Percentiles rank a stretch among this genome's conserved stretches.
Evolutionary conservation across 2,329 filamentous ascomycete genomes (phyloP).

Genomic region (Blastomyces parvus): DNA sequence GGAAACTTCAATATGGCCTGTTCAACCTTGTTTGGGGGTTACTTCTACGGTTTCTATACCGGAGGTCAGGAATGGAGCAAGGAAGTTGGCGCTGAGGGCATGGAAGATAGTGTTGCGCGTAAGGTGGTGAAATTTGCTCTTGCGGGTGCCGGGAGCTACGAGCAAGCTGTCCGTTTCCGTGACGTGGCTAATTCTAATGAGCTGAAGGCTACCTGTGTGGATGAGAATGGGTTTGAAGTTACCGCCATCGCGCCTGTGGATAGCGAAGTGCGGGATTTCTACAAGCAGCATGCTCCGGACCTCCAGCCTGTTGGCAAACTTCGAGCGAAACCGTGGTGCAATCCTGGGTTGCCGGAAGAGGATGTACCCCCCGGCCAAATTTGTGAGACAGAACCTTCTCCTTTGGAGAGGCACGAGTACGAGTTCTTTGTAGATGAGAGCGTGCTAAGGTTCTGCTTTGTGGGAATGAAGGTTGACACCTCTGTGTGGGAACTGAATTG

Average conservation of each 20-base stretch:
- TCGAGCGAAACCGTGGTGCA: slow-evolving; percentile 42
- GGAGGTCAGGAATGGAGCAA: slow-evolving; percentile 35
- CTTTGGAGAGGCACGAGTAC: slow-evolving; percentile 23
- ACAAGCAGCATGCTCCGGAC: slow-evolving; percentile 34
- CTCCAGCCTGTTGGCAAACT: slow-evolving; percentile 47
- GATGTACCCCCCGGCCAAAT: slow-evolving; percentile 30
- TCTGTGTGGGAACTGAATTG: slow-evolving; percentile 49
- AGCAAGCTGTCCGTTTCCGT: slow-evolving; percentile 31
- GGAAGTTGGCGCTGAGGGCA: slow-evolving; percentile 24
- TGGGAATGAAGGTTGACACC: slow-evolving; percentile 55
- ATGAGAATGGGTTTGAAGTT: slow-evolving; percentile 54
- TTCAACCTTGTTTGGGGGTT: slow-evolving; percentile 56
- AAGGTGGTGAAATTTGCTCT: slow-evolving; percentile 45
- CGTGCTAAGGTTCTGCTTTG: slow-evolving; percentile 47
- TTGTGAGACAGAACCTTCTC: slow-evolving; percentile 19
- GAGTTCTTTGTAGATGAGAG: slow-evolving; percentile 61
- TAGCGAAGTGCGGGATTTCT: slow-evolving; percentile 40
- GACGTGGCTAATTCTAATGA: slow-evolving; percentile 25
- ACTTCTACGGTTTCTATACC: slow-evolving; percentile 36
- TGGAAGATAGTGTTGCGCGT: slow-evolving; percentile 40
- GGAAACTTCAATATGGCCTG: slow-evolving; percentile 74
- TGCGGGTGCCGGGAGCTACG: slow-evolving; percentile 37
- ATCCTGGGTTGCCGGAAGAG: slow-evolving; percentile 33
- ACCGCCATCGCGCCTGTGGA: slow-evolving; percentile 41
- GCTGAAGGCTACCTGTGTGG: slow-evolving; percentile 38